These are phyloP conservation scores for Cytauxzoon felis DNA, from an alignment of 169 alveolate genomes.

Conservation along the genomic window DNA sequence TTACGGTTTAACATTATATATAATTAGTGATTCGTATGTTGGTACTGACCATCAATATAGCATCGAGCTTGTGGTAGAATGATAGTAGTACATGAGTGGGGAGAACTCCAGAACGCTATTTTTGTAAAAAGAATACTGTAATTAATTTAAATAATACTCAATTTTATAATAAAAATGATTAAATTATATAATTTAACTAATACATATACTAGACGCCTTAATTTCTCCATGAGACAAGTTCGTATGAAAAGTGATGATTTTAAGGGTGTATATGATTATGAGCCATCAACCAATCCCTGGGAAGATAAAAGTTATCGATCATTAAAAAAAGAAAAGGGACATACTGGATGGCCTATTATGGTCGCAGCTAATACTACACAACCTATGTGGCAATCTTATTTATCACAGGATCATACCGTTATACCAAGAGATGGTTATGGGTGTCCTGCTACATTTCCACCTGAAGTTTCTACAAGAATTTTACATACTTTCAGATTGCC, in stretches of 20 bases:
- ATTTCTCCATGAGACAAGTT: no score
- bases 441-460: slow-evolving; percentile 72
- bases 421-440: slow-evolving; percentile 77
- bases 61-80: slow-evolving; percentile 24
- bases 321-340: slow-evolving; percentile 45
- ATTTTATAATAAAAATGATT: no score
- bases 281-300: slow-evolving; percentile 62
- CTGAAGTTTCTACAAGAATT: slow-evolving; percentile 70
- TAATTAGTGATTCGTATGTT: slow-evolving; percentile 79
- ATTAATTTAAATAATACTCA: no score
- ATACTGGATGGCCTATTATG: slow-evolving; percentile 75
- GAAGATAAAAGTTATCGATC: slow-evolving; percentile 58
- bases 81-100: no score
- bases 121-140: no score
- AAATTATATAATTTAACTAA: no score
- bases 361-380: slow-evolving; percentile 65
- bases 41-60: slow-evolving; percentile 75
- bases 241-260: no score
- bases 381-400: slow-evolving; percentile 74
- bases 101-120: no score
- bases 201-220: no score
- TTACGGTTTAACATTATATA: slow-evolving; percentile 71
- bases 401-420: slow-evolving; percentile 69
- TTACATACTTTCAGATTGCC: slow-evolving; percentile 80
- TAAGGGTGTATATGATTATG: slow-evolving; percentile 58